Evolutionary conservation across 1,284 basidiomycete species (phyloP), one percentile per base, ranked within the genome.

Genomic region (Trichosporon inkin): DNA sequence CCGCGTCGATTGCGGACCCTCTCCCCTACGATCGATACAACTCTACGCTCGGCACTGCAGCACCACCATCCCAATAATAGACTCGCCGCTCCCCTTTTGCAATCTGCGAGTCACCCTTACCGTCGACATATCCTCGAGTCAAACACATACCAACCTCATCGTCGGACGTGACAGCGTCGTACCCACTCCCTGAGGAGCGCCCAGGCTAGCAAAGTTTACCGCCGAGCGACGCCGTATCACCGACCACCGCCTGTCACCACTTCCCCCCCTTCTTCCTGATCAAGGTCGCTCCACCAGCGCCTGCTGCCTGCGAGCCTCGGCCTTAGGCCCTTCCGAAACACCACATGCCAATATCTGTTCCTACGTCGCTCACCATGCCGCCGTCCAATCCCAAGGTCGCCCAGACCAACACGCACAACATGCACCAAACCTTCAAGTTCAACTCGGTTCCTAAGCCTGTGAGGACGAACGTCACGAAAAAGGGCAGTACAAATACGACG

Each of bases 361-460:
- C 24, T 8, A 22, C 44, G 16, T 28, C 44, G 28, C 28, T 32
- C 44, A 49, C n/a, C 14, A 49, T 49, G 44, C 14, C 24, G 44
- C 24, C 44, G 16, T n/a, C 19, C 44, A 32, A 49, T 19, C 22
- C 44, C 8, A 49, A 49, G 44, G 44, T 7, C 44, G 8, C 4
- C 44, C 13, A 22, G 44, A n/a, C 44, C 44, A 32, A 49, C 44
- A 28, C 44, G 44, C 44, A 49, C 24, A 49, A 49, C 44, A 49
- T 49, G 22, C 44, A 49, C 44, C 44, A 32, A 49, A 32, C 44
- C 44, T 49, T 49, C 44, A 49, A 49, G 44, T 49, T 49, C 44
- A 49, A 49, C 44, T 49, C 44, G 44, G n/a, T 49, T 22, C 44
- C 44, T 32, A 32, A 28, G 44, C 14, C 44, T 13, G 44, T 49